Percentiles rank a stretch among this genome's conserved stretches.
phyloP scores from a whole-genome alignment of 2,329 filamentous ascomycete genomes.

The Diaporthe nobilis region DNA sequence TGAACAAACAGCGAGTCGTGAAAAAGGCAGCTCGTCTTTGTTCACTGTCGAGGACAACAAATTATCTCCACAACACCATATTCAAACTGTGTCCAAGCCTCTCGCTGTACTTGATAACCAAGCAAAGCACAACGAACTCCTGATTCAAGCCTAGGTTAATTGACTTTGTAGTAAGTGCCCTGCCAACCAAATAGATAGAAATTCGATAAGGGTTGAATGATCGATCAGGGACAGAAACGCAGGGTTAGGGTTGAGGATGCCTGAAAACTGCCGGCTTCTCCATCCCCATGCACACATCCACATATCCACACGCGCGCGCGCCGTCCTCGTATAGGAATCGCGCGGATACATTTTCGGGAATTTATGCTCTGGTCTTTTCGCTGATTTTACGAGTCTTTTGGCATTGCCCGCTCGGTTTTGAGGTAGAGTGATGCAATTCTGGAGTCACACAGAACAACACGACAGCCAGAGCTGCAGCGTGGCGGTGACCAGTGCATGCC shows the following conservation, averaged over 20 bases:
- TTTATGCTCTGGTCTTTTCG: neutral
- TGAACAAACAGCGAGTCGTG: neutral
- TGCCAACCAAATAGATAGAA: neutral
- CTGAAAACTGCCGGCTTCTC: neutral
- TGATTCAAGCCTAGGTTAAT: neutral
- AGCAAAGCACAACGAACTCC: neutral
- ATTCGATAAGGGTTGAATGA: neutral
- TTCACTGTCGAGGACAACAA: neutral
- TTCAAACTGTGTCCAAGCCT: neutral
- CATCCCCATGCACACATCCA: neutral
- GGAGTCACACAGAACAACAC: neutral
- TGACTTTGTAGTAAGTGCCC: too few species aligned
- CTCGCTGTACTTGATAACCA: neutral
- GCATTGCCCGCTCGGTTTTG: neutral
- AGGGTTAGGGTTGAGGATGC: neutral
- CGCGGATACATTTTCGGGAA: too few species aligned
- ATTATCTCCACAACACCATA: too few species aligned
- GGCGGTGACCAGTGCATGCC: slow-evolving; percentile 9
- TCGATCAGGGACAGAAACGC: too few species aligned
- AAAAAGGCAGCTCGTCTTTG: neutral
- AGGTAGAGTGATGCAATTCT: neutral
- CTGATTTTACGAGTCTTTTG: too few species aligned
- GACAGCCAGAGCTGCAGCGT: neutral
- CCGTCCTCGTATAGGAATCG: too few species aligned
- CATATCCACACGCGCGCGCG: neutral